Conservation (phyloP, 2,329 filamentous ascomycete species). For the Aspergillus pseudotamarii region DNA sequence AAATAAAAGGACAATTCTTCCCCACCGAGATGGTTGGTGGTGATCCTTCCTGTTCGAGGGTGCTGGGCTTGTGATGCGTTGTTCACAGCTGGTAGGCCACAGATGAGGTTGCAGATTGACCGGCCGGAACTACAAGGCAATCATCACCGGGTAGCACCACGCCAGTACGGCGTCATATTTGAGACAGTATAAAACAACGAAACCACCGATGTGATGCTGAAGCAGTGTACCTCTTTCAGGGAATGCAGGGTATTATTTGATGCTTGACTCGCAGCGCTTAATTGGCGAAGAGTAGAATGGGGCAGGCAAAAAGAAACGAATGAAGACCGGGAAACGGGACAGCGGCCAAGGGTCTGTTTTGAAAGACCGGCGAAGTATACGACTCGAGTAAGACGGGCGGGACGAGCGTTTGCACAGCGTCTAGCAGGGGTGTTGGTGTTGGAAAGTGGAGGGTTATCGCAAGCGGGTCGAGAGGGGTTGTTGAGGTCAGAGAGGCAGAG, state of each 20-base stretch:
- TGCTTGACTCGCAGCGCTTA: not conserved
- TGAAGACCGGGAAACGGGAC: not conserved
- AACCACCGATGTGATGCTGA: constrained; percentile 20
- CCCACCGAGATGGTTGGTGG: constrained; percentile 31
- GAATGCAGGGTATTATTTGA: constrained; percentile 2
- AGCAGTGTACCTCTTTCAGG: constrained; percentile 11
- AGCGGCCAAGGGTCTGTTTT: constrained; percentile 4
- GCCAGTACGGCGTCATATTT: constrained; percentile 42
- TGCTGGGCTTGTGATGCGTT: constrained; percentile 40
- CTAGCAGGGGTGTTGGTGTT: constrained; percentile 17
- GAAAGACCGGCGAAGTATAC: not conserved
- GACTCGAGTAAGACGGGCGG: constrained; percentile 6
- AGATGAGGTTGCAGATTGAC: constrained; percentile 37
- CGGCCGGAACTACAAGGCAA: constrained; percentile 42
- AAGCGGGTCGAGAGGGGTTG: constrained; percentile 25
- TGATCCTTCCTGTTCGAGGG: constrained; percentile 32
- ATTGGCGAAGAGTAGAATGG: not conserved
- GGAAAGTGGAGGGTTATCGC: constrained; percentile 14
- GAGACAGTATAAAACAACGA: constrained; percentile 23
- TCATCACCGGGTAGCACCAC: constrained; percentile 41
- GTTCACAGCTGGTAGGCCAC: constrained; percentile 40
- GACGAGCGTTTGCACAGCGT: constrained; percentile 21
- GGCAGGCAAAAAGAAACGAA: constrained; percentile 4
- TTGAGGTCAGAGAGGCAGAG: constrained; percentile 21
- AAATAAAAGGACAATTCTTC: constrained; percentile 10